A percentile compares a stretch with the other conserved stretches of the same genome.
Evolutionary conservation across 352 stramenopile species (phyloP).

Genomic region (Globisporangium emineosum): DNA sequence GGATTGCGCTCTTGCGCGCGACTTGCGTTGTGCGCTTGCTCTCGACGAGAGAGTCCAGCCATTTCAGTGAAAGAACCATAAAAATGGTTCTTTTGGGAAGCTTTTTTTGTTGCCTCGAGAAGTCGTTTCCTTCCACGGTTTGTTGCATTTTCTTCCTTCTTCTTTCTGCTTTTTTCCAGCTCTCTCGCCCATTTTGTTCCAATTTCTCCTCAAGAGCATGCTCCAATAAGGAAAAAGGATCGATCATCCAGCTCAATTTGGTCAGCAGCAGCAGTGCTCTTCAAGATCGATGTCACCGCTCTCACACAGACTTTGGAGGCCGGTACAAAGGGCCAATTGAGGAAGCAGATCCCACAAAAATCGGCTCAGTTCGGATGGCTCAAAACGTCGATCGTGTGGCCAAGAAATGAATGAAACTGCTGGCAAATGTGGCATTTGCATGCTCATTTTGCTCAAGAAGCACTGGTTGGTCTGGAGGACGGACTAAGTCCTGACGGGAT

Average conservation of each 20-base stretch:
- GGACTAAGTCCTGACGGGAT: background rate
- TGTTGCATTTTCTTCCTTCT: no score
- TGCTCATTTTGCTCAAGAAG: background rate
- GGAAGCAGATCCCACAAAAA: no score
- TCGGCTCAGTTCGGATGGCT: background rate
- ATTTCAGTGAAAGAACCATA: background rate
- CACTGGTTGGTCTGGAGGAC: background rate
- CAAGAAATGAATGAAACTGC: background rate
- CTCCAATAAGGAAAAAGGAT: no score
- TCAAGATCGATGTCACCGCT: no score
- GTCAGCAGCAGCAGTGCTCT: no score
- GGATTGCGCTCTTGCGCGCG: conserved; percentile 1
- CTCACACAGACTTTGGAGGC: no score
- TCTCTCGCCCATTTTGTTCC: background rate
- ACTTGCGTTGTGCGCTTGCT: conserved; percentile 12
- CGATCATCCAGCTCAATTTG: no score
- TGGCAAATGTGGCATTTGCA: background rate
- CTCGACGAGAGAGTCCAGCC: background rate
- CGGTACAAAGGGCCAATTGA: no score
- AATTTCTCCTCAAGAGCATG: no score
- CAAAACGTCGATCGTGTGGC: background rate
- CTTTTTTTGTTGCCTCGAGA: background rate
- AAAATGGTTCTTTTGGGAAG: conserved; percentile 5
- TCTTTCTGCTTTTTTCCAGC: conserved; percentile 4
- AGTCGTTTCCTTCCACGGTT: conserved; percentile 13